Evolutionary conservation across 345 rosid genomes (phyloP).

Genomic region (Laguncularia racemosa): DNA sequence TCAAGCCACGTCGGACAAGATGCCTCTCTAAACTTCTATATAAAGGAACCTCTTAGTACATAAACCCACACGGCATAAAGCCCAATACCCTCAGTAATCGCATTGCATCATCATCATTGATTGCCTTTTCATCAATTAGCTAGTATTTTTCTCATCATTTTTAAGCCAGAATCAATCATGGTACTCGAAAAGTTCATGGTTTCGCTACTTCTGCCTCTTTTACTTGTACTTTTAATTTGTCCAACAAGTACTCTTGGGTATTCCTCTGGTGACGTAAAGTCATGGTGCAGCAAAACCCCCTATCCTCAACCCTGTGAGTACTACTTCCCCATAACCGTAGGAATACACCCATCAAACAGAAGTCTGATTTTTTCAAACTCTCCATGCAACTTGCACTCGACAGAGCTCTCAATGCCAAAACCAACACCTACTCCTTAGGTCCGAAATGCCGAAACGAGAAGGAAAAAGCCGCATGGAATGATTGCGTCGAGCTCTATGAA

Average conservation of each 20-base stretch:
- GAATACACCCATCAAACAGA: conserved; percentile 25
- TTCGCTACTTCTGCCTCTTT: not conserved
- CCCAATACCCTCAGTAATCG: too few species aligned
- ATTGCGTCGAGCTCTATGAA: conserved; percentile 7
- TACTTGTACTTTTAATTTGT: too few species aligned
- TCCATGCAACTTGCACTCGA: conserved; percentile 44
- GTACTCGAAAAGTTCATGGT: not conserved
- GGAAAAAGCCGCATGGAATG: conserved; percentile 8
- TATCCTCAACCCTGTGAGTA: conserved; percentile 61
- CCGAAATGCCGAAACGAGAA: conserved; percentile 46
- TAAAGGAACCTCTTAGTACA: too few species aligned
- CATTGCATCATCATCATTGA: too few species aligned
- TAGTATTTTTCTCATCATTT: too few species aligned
- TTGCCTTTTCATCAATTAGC: too few species aligned
- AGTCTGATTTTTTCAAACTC: conserved; percentile 44
- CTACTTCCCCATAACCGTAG: conserved; percentile 24
- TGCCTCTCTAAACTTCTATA: too few species aligned
- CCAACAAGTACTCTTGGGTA: conserved; percentile 13
- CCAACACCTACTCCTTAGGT: conserved; percentile 39
- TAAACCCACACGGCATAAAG: too few species aligned
- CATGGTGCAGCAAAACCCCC: conserved; percentile 74
- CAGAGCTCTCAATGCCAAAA: conserved; percentile 41
- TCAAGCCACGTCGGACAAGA: too few species aligned
- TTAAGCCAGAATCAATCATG: conserved; percentile 13
- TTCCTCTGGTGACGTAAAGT: conserved; percentile 24